Percentiles rank a stretch among this genome's conserved stretches.
Conservation (phyloP, 1,139 yeast genomes). For the Yamadazyma jaroonii region DNA sequence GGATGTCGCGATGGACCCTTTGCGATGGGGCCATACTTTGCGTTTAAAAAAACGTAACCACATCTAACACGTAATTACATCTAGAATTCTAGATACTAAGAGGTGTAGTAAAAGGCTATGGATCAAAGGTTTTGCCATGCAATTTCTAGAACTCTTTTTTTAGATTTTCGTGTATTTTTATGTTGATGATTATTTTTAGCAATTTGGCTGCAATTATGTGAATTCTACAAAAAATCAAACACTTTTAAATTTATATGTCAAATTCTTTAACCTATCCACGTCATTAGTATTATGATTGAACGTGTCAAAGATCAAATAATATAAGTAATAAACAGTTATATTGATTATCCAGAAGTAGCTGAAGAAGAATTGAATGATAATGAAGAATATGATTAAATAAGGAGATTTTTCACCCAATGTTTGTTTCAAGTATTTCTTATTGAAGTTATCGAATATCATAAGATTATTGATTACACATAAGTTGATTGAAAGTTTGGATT, state of each 20-base stretch:
- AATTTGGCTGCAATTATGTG: too few species aligned
- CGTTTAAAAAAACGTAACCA: too few species aligned
- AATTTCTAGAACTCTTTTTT: too few species aligned
- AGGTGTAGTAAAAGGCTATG: too few species aligned
- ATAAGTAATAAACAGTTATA: slow-evolving; percentile 14
- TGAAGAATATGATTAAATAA: too few species aligned
- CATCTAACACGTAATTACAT: too few species aligned
- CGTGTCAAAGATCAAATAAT: slow-evolving; percentile 14
- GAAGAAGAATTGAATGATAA: neutral
- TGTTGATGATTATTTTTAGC: too few species aligned
- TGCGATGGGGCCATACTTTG: too few species aligned
- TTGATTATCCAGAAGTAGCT: slow-evolving; percentile 2
- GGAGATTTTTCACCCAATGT: neutral
- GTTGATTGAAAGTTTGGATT: neutral
- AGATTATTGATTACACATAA: slow-evolving; percentile 1
- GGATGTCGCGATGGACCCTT: neutral
- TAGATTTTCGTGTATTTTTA: too few species aligned
- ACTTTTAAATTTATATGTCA: slow-evolving; percentile 4
- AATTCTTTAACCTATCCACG: neutral
- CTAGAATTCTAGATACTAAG: too few species aligned
- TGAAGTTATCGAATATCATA: neutral
- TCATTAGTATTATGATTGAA: slow-evolving; percentile 6
- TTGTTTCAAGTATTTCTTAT: neutral
- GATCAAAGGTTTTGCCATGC: too few species aligned
- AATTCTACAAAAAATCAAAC: neutral